Percentiles rank a stretch among this genome's conserved stretches.
Evolutionary conservation across 192 early-diverging fungal genomes (phyloP).

Genomic region (Pilaira anomala): DNA sequence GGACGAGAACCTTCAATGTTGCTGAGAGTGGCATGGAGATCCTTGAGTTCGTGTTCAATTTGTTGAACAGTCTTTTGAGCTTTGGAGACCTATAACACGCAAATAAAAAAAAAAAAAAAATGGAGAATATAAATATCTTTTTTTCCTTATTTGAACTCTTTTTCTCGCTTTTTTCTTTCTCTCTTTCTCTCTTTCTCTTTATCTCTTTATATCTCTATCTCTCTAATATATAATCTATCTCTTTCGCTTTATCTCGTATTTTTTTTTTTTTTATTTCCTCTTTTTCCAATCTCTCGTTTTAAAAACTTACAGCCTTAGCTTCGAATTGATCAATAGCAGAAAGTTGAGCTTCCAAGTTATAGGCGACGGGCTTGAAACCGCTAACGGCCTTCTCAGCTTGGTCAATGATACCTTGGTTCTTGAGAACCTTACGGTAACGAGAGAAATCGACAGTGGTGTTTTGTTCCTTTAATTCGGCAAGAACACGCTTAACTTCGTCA

Average conservation of each 20-base stretch:
- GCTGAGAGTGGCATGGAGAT: constrained; percentile 83
- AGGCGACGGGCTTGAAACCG: constrained; percentile 75
- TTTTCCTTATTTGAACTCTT: not conserved
- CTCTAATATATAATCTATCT: not conserved
- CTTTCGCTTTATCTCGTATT: no score
- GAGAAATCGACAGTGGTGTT: constrained; percentile 83
- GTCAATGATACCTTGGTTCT: constrained; percentile 88
- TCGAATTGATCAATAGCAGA: constrained; percentile 75
- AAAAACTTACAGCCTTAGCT: constrained; percentile 65
- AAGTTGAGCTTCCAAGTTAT: constrained; percentile 84
- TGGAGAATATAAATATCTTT: no score
- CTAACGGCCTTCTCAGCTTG: constrained; percentile 85
- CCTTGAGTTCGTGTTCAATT: constrained; percentile 80
- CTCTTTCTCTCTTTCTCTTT: not conserved
- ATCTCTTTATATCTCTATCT: not conserved
- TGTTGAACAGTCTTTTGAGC: constrained; percentile 84
- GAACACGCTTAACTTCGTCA: constrained; percentile 80
- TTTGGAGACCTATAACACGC: constrained; percentile 57
- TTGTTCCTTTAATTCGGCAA: constrained; percentile 81
- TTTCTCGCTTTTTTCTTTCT: not conserved
- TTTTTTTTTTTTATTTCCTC: no score
- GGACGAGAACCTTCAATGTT: constrained; percentile 95
- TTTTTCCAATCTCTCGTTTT: not conserved
- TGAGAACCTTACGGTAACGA: constrained; percentile 80
- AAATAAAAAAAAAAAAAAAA: not conserved